Percentiles rank a stretch among this genome's conserved stretches.
phyloP scores from a whole-genome alignment of 2,329 filamentous ascomycete species.

The Pseudocercospora ulei region DNA sequence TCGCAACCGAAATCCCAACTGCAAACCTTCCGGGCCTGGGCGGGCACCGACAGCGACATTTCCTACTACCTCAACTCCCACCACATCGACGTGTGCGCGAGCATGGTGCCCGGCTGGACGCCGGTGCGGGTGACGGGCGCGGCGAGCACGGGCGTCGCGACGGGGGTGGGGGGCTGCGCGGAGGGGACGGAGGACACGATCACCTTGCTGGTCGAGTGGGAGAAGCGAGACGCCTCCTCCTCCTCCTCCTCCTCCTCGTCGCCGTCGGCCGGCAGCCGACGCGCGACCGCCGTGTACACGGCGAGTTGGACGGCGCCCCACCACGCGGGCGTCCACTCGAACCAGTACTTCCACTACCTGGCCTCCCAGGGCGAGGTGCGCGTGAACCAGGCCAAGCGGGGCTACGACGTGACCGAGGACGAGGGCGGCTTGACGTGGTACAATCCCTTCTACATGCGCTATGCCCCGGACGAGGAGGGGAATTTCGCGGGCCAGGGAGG shows the following conservation, averaged over 20 bases:
- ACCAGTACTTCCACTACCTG: constrained; percentile 96
- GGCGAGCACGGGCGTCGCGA: constrained; percentile 68
- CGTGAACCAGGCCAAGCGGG: constrained; percentile 85
- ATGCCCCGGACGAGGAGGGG: constrained; percentile 56
- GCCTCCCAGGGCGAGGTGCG: constrained; percentile 73
- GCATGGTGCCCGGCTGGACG: constrained; percentile 67
- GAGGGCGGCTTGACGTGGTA: constrained; percentile 64
- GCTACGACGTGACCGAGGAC: constrained; percentile 90
- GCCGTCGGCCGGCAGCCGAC: too few relatives aligned
- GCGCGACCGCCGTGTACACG: constrained; percentile 82
- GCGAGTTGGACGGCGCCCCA: constrained; percentile 91
- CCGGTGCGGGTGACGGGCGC: constrained; percentile 71
- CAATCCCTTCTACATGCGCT: constrained; percentile 52
- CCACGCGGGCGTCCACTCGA: constrained; percentile 86
- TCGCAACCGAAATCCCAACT: constrained; percentile 83
- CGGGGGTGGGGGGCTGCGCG: constrained; percentile 66
- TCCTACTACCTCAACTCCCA: constrained; percentile 94
- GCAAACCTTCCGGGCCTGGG: constrained; percentile 92
- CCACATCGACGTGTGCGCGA: constrained; percentile 86
- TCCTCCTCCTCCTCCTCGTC: too few relatives aligned
- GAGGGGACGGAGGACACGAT: constrained; percentile 85
- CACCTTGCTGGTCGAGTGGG: constrained; percentile 80
- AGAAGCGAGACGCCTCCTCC: constrained; percentile 55
- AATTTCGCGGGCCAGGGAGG: constrained; percentile 87
- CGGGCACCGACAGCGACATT: constrained; percentile 83